Conservation (phyloP, 2,329 filamentous ascomycete species). For the Penicillium sp. region DNA sequence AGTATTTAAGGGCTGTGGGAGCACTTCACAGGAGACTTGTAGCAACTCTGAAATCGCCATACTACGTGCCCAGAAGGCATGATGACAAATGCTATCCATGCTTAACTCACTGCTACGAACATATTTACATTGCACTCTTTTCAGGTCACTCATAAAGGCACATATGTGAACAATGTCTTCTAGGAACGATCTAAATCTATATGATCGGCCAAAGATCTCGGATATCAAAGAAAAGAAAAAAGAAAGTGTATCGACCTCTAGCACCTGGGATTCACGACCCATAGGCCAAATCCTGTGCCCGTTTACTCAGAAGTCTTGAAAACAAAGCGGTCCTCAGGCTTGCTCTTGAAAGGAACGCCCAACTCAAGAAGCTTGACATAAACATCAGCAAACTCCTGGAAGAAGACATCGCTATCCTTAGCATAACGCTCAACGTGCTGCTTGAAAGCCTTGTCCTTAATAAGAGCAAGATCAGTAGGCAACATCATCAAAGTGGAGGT, state of each 20-base stretch:
- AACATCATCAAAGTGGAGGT: slow-evolving; percentile 96
- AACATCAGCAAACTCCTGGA: slow-evolving; percentile 84
- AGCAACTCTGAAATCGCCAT: too few species aligned
- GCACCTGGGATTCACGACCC: neutral
- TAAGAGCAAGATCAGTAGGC: slow-evolving; percentile 82
- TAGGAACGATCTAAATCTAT: neutral
- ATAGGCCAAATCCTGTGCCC: neutral
- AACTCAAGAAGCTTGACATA: slow-evolving; percentile 86
- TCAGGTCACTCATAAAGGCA: neutral
- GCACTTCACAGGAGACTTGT: too few species aligned
- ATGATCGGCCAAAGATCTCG: slow-evolving; percentile 6
- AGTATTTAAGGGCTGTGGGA: neutral
- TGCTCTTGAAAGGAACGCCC: slow-evolving; percentile 80
- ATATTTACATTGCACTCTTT: neutral
- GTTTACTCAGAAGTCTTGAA: slow-evolving; percentile 61
- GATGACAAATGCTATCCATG: too few species aligned
- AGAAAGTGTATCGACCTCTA: neutral
- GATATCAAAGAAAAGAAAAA: slow-evolving; percentile 25
- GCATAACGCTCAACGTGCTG: slow-evolving; percentile 82
- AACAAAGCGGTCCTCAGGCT: slow-evolving; percentile 58
- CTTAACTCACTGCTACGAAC: neutral
- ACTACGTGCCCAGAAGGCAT: too few species aligned
- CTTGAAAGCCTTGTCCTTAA: slow-evolving; percentile 86
- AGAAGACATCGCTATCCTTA: slow-evolving; percentile 87
- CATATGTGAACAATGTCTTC: neutral